A percentile compares a stretch with the other conserved stretches of the same genome.
These are phyloP conservation scores for Eudorina sp. DNA, from an alignment of 139 green algal genomes.

Conservation along the genomic window DNA sequence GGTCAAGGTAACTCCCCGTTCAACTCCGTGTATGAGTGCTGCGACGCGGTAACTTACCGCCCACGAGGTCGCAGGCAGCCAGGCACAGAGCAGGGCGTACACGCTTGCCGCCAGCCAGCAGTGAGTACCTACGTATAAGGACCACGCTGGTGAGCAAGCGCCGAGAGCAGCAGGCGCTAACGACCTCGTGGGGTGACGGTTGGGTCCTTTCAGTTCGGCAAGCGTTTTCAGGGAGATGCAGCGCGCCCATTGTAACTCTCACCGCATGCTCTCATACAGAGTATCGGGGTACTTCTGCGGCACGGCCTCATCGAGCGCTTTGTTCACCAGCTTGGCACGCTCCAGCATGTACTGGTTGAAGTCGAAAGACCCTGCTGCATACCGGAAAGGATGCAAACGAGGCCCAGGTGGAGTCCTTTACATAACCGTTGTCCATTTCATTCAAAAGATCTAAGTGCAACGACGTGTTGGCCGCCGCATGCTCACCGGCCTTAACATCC, in stretches of 20 bases:
- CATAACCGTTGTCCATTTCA: too few species aligned
- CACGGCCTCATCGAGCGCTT: conserved; percentile 84
- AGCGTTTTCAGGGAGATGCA: too few species aligned
- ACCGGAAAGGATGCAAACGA: background rate
- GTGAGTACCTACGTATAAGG: conserved; percentile 88
- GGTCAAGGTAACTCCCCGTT: too few species aligned
- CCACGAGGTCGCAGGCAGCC: conserved; percentile 96
- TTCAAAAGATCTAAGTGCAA: background rate
- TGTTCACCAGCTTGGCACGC: conserved; percentile 83
- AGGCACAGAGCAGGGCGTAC: conserved; percentile 95
- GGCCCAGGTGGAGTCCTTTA: too few species aligned
- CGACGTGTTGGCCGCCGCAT: conserved; percentile 37
- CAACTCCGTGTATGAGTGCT: too few species aligned
- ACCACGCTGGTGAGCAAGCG: too few species aligned
- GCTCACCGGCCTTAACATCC: conserved; percentile 35
- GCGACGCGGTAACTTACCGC: conserved; percentile 74
- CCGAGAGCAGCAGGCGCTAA: too few species aligned
- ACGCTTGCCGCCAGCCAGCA: conserved; percentile 96
- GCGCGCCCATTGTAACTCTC: too few species aligned
- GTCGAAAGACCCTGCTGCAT: conserved; percentile 73
- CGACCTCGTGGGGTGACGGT: too few species aligned
- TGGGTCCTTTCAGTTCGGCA: too few species aligned
- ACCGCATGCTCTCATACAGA: conserved; percentile 95
- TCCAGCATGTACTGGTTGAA: conserved; percentile 88
- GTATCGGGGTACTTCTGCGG: conserved; percentile 91